Percentiles rank a stretch among this genome's conserved stretches.
These are phyloP conservation scores for Xerocomus potaroensis DNA, from an alignment of 768 basidiomycete species.

Conservation along the genomic window DNA sequence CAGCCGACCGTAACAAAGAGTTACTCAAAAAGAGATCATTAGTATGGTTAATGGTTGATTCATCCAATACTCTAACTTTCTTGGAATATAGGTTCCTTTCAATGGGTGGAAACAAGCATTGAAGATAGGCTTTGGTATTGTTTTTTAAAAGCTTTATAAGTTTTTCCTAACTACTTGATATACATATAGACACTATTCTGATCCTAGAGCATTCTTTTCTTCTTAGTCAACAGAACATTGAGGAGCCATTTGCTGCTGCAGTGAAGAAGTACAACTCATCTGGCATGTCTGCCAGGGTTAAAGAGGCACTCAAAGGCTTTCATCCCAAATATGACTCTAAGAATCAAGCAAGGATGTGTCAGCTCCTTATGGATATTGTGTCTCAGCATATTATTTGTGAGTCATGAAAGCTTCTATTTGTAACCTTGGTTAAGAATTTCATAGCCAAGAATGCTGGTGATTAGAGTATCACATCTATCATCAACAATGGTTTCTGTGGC, in stretches of 20 bases:
- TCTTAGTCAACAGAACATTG: not conserved
- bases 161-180: no score
- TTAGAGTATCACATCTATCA: not conserved
- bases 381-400: not conserved
- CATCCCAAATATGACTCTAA: not conserved
- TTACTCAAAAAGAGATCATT: not conserved
- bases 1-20: no score
- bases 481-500: no score
- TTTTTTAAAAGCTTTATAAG: no score
- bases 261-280: not conserved
- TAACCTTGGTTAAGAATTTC: not conserved
- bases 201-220: not conserved
- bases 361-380: not conserved
- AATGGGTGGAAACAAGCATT: not conserved
- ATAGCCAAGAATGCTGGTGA: not conserved
- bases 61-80: not conserved
- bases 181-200: not conserved
- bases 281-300: not conserved
- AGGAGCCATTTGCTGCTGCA: not conserved
- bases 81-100: not conserved
- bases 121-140: not conserved
- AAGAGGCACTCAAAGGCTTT: not conserved
- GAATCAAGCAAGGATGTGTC: not conserved
- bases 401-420: not conserved
- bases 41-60: not conserved